Evolutionary conservation across 2,329 filamentous ascomycete species (phyloP).

Genomic region (Colletotrichum sp.): DNA sequence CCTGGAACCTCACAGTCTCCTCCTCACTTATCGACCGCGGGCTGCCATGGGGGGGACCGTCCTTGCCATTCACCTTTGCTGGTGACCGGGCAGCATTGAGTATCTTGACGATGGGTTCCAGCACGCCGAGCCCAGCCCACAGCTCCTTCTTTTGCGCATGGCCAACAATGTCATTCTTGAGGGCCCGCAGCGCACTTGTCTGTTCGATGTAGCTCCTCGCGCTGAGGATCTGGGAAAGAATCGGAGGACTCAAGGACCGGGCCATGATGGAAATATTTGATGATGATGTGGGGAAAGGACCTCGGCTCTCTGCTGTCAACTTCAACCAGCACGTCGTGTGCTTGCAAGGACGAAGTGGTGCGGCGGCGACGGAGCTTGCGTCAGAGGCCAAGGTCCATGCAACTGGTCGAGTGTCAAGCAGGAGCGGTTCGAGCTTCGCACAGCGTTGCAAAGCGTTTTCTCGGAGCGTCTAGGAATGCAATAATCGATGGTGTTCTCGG

Average conservation of each 20-base stretch:
- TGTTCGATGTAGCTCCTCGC: slow-evolving; percentile 57
- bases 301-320: slow-evolving; percentile 6
- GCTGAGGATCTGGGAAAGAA: slow-evolving; percentile 61
- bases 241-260: slow-evolving; percentile 53
- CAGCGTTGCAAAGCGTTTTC: background rate
- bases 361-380: slow-evolving; percentile 13
- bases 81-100: slow-evolving; percentile 40
- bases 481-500: background rate
- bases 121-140: slow-evolving; percentile 72
- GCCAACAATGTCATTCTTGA: slow-evolving; percentile 92
- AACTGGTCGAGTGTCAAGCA: slow-evolving; percentile 11
- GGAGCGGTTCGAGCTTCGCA: background rate
- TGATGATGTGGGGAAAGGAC: background rate
- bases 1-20: slow-evolving; percentile 74
- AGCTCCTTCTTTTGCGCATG: slow-evolving; percentile 85
- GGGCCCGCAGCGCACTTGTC: slow-evolving; percentile 65
- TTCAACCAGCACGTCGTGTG: slow-evolving; percentile 8
- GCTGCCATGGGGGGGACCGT: slow-evolving; percentile 31
- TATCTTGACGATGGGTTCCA: slow-evolving; percentile 60
- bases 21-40: slow-evolving; percentile 55
- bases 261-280: slow-evolving; percentile 47
- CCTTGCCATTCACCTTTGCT: slow-evolving; percentile 42
- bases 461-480: background rate
- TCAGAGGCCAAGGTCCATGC: slow-evolving; percentile 17
- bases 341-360: slow-evolving; percentile 6